Evolutionary conservation across 306 rosid species (phyloP), one percentile per base, ranked within the genome.

Genomic region (Ziziphus jujuba): DNA sequence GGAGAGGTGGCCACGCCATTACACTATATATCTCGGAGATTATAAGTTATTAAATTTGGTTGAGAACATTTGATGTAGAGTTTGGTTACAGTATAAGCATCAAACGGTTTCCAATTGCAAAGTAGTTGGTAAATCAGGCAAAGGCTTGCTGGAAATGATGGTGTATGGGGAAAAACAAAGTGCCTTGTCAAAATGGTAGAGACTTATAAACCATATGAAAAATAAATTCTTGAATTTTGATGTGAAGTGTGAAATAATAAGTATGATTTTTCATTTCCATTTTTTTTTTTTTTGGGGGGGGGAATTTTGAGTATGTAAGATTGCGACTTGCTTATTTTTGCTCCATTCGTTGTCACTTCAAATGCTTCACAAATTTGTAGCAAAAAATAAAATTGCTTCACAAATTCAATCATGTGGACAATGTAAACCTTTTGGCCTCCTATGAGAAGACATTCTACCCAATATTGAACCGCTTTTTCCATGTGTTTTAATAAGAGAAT

Each of bases 131-230:
- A 23, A n/a, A 67, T 67, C 54, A 28, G n/a, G 3, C 28, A n/a
- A 48, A 48, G 66, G 59, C 44, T 69, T 60, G 61, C 64, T 67
- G 65, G 74, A 53, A 53, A n/a, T n/a, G n/a, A n/a, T n/a, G n/a
- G n/a, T n/a, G n/a, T n/a, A n/a, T n/a, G n/a, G n/a, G n/a, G n/a
- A n/a, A n/a, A n/a, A n/a, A n/a, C n/a, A n/a, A n/a, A n/a, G n/a
- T n/a, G 43, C 43, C 6, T 36, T 36, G 43, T 36, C 43, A n/a
- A 36, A 3, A 36, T 36, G 43, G 43, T 7, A 36, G 43, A 36
- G 43, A 36, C 43, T 5, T 28, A 21, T 54, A 68, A 58, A 12
- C 40, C 33, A 24, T 31, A 33, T n/a, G 52, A n/a, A 47, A 73
- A 72, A 44, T 34, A 63, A 63, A 64, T 17, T 59, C 34, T 6